Base-by-base conservation (phyloP, 2,329 filamentous ascomycete species). In the Emergomyces orientalis region DNA sequence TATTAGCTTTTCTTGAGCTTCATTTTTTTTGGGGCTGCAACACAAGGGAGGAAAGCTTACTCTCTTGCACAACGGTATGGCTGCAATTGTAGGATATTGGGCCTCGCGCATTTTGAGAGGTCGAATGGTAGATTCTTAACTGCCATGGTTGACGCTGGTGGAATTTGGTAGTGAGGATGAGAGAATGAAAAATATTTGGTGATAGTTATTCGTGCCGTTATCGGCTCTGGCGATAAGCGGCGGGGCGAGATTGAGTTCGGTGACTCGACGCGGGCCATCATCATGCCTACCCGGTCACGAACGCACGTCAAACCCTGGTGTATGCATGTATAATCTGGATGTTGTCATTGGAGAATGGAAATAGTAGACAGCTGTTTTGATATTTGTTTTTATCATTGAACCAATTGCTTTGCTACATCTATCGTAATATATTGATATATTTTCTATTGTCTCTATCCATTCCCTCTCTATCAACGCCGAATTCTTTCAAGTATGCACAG, bases 1-100 rank as follows among this genome's bases (percentile, higher is more conserved):
- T 1, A 69, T 73, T 68, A 79, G 68, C 60, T 51, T 34, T 19
- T 51, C 17, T 3, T 22, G 13, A 55, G 51, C 17, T 37, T 34
- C 3, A 51, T 14, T 56, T 9, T 13, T 37, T n/a, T 32, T 32
- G 32, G 32, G 9, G 54, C 22, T n/a, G 14, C 55, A 59, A 34
- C 58, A 62, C 54, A 55, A 62, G 51, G 63, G 60, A 57, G 60
- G 64, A 62, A 59, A 63, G 77, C 86, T 77, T 79, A 91, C 89
- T 93, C 89, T 82, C 89, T 79, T 34, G 89, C 89, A 73, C 89
- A 93, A 63, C 89, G 86, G 72, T 93, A 93, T 47, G 89, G 89
- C 71, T 91, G 82, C 57, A 93, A 79, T 66, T 86, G 81, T 67
- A 92, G 77, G 65, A 93, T 91, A 75, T 92, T 93, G 52, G 87